These are phyloP conservation scores for Candida hungchunana DNA, from an alignment of 805 yeast species.

Conservation along the genomic window DNA sequence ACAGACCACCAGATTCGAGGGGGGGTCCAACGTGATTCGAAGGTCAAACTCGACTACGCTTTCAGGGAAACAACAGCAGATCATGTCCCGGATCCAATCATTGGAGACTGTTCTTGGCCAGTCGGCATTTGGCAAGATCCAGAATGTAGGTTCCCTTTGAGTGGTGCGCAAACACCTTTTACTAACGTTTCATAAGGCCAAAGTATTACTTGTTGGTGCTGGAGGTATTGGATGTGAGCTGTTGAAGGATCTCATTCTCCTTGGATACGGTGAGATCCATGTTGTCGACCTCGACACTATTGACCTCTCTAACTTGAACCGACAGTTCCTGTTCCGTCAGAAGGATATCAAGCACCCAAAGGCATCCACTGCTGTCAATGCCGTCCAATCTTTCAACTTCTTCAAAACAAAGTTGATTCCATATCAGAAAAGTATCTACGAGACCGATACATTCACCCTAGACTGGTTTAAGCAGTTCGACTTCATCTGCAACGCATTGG, in stretches of 20 bases:
- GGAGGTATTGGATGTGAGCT: conserved; percentile 97
- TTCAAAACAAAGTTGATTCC: conserved; percentile 60
- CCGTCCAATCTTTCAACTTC: conserved; percentile 72
- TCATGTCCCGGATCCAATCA: conserved; percentile 18
- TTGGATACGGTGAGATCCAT: conserved; percentile 84
- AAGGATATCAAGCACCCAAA: conserved; percentile 89
- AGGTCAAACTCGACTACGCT: too few species aligned
- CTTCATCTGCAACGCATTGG: conserved; percentile 86
- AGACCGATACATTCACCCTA: conserved; percentile 61
- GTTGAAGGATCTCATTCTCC: conserved; percentile 69
- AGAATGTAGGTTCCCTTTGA: conserved; percentile 8
- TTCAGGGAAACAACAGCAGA: neutral
- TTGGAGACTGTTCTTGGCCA: conserved; percentile 19
- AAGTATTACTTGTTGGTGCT: conserved; percentile 84
- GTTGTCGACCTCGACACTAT: conserved; percentile 95
- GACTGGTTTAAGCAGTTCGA: conserved; percentile 76
- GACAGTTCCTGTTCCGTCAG: conserved; percentile 88
- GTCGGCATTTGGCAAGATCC: conserved; percentile 10
- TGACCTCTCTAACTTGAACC: conserved; percentile 84
- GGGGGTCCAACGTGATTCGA: too few species aligned
- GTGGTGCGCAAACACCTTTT: too few species aligned
- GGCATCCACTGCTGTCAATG: conserved; percentile 76
- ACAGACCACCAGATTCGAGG: too few species aligned
- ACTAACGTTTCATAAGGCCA: conserved; percentile 34
- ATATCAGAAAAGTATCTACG: conserved; percentile 86